Conservation (phyloP, 495 filamentous ascomycete species). For the Rhypophila decipiens region DNA sequence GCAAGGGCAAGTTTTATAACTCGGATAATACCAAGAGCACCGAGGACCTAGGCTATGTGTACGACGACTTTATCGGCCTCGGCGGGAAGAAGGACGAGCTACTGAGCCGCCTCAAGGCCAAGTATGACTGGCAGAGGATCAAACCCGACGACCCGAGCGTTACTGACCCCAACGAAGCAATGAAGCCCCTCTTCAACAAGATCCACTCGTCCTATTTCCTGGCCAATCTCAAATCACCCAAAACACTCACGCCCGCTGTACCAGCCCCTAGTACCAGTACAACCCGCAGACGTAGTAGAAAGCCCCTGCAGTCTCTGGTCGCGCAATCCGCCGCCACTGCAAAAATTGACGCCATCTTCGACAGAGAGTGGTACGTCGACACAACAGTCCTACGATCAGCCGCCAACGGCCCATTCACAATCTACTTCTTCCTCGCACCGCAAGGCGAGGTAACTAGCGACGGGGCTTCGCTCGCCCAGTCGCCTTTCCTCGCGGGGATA, state of each 20-base stretch:
- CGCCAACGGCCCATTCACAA: constrained; percentile 1
- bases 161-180: not conserved
- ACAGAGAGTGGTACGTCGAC: constrained; percentile 6
- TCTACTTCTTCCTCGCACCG: constrained; percentile 3
- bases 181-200: not conserved
- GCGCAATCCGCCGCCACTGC: too few species aligned
- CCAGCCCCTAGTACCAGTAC: too few species aligned
- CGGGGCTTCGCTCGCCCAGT: not conserved
- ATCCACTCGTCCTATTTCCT: not conserved
- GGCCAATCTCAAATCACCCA: too few species aligned
- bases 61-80: not conserved
- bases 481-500: constrained; percentile 1
- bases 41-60: not conserved
- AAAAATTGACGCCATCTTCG: constrained; percentile 2
- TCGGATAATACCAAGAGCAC: not conserved
- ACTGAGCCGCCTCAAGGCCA: not conserved
- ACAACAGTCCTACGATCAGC: not conserved
- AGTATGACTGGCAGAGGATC: not conserved
- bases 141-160: not conserved
- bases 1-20: not conserved
- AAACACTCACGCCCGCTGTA: too few species aligned
- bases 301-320: too few species aligned
- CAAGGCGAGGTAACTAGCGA: not conserved
- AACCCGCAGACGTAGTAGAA: too few species aligned
- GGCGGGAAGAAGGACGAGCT: not conserved